Evolutionary conservation across 805 yeast genomes (phyloP).

Genomic region (Lachancea waltii): DNA sequence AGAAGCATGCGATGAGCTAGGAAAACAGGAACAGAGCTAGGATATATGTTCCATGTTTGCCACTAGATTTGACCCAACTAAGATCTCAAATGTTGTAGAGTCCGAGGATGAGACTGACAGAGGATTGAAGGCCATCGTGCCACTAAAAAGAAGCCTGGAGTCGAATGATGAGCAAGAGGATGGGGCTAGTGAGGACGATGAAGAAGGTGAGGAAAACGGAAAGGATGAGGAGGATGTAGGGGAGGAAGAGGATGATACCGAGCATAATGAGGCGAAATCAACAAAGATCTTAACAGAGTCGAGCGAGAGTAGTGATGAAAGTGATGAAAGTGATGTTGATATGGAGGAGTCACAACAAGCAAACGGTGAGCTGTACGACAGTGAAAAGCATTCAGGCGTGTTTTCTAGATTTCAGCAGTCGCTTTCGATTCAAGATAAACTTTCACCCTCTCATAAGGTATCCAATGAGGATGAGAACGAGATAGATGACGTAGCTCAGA

Average conservation of each 20-base stretch:
- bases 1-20: slow-evolving; percentile 8
- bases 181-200: slow-evolving; percentile 10
- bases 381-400: slow-evolving; percentile 47
- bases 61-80: slow-evolving; percentile 52
- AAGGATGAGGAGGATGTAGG: slow-evolving; percentile 8
- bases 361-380: no score
- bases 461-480: slow-evolving; percentile 10
- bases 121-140: slow-evolving; percentile 2
- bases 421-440: slow-evolving; percentile 29
- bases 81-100: slow-evolving; percentile 11
- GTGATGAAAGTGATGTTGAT: slow-evolving; percentile 9
- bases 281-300: no score
- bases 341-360: slow-evolving; percentile 18
- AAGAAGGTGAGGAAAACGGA: slow-evolving; percentile 10
- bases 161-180: slow-evolving; percentile 10
- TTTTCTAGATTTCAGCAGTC: slow-evolving; percentile 48
- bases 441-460: slow-evolving; percentile 16
- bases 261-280: slow-evolving; percentile 13
- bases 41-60: slow-evolving; percentile 48
- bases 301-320: slow-evolving; percentile 5
- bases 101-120: background rate
- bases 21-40: background rate
- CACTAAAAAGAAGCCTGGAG: slow-evolving; percentile 10
- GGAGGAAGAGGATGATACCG: slow-evolving; percentile 12
- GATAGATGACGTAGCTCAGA: slow-evolving; percentile 27